Conservation (phyloP, 306 rosid species). For the Sechiopsis laciniata region DNA sequence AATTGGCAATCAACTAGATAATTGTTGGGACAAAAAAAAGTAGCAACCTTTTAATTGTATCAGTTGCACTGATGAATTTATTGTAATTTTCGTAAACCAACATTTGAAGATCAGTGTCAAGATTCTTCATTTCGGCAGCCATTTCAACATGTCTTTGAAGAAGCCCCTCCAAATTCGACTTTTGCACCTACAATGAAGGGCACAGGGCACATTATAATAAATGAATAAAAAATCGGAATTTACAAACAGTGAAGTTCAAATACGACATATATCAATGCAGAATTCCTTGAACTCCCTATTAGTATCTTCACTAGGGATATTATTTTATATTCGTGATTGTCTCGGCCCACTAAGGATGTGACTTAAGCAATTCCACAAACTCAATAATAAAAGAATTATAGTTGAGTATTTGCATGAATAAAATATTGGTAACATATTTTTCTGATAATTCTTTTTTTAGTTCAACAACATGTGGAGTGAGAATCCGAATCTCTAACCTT, state of each 20-base stretch:
- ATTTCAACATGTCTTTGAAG: slow-evolving; percentile 72
- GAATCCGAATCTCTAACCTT: too few relatives aligned
- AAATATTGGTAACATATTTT: neutral
- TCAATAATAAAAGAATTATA: neutral
- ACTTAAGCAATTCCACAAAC: neutral
- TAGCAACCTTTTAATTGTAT: slow-evolving; percentile 68
- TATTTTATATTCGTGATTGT: too few relatives aligned
- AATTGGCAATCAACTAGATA: neutral
- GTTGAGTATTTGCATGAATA: neutral
- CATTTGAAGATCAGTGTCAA: slow-evolving; percentile 93
- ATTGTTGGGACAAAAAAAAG: neutral
- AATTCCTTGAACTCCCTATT: neutral
- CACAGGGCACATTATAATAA: slow-evolving; percentile 9
- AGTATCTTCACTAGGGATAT: neutral
- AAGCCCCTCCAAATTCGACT: slow-evolving; percentile 74
- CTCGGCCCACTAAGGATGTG: neutral
- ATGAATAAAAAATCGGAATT: neutral
- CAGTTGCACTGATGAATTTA: slow-evolving; percentile 86
- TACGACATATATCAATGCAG: neutral
- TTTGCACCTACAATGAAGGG: slow-evolving; percentile 37
- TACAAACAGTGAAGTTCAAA: slow-evolving; percentile 3
- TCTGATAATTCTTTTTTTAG: neutral
- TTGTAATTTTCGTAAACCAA: slow-evolving; percentile 85
- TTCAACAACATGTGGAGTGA: too few relatives aligned
- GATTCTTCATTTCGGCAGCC: slow-evolving; percentile 99